phyloP scores from a whole-genome alignment of 352 stramenopile species.

The Peronospora tabacina region DNA sequence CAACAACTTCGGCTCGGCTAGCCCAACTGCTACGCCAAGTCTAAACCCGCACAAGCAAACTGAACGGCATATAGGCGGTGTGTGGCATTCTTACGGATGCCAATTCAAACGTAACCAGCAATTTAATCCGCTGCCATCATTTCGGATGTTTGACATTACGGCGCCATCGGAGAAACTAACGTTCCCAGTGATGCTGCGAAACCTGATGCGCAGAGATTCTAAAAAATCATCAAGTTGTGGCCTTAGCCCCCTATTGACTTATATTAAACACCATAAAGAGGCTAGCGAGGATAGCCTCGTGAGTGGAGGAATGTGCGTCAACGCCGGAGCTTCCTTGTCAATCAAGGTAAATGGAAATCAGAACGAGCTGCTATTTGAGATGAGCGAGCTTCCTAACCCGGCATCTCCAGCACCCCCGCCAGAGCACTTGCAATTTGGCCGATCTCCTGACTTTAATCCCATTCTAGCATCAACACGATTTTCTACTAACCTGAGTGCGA shows the following conservation, averaged over 20 bases:
- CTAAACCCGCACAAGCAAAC: slow-evolving; percentile 3
- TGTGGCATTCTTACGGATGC: slow-evolving; percentile 39
- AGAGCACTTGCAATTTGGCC: slow-evolving; percentile 38
- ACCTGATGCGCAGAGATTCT: slow-evolving; percentile 32
- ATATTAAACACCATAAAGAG: slow-evolving; percentile 5
- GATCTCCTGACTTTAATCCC: slow-evolving; percentile 43
- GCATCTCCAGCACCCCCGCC: slow-evolving; percentile 11
- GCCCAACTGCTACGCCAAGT: not conserved
- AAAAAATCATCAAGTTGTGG: slow-evolving; percentile 3
- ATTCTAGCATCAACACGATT: slow-evolving; percentile 17
- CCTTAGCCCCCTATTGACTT: not conserved
- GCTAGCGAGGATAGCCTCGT: slow-evolving; percentile 1
- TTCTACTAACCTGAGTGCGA: slow-evolving; percentile 27
- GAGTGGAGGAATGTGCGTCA: slow-evolving; percentile 4
- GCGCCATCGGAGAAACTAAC: slow-evolving; percentile 36
- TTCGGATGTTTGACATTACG: slow-evolving; percentile 70
- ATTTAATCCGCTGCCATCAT: slow-evolving; percentile 56
- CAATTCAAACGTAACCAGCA: slow-evolving; percentile 33
- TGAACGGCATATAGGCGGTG: slow-evolving; percentile 8
- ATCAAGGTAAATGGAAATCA: slow-evolving; percentile 5
- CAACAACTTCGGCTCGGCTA: slow-evolving; percentile 1
- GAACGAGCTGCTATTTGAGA: slow-evolving; percentile 15
- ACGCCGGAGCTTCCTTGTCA: slow-evolving; percentile 4
- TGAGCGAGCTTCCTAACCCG: slow-evolving; percentile 19
- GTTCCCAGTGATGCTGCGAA: slow-evolving; percentile 48